Percentiles rank a stretch among this genome's conserved stretches.
Conservation (phyloP, 305 asterid species). For the Rubia occidens region DNA sequence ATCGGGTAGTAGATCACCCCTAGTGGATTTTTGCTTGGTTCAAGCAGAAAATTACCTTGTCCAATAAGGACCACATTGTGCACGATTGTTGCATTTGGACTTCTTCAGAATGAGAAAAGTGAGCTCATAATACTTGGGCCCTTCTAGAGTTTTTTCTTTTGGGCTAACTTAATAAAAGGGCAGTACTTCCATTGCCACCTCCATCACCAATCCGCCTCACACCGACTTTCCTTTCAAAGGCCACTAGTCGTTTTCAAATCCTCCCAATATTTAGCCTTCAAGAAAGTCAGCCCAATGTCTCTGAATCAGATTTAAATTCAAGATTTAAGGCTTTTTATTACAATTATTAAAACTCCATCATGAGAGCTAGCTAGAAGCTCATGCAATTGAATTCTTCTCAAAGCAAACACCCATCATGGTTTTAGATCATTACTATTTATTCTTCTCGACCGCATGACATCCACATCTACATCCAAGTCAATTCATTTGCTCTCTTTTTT, state of each 20-base stretch:
- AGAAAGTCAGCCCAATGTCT: not conserved
- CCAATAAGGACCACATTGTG: no score
- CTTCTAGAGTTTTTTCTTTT: not conserved
- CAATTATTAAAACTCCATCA: not conserved
- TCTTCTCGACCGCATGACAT: not conserved
- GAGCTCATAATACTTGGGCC: not conserved
- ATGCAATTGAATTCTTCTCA: not conserved
- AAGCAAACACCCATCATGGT: conserved; percentile 13
- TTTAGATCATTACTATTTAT: conserved; percentile 7
- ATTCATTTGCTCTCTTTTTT: no score
- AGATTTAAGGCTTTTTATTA: not conserved
- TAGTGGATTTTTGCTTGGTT: no score
- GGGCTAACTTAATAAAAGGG: not conserved
- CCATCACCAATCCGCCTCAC: no score
- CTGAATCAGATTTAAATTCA: not conserved
- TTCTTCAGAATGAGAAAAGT: no score
- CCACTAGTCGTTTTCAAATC: not conserved
- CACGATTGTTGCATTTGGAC: no score
- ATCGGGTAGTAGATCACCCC: no score
- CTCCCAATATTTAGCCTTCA: not conserved
- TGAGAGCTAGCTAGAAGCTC: not conserved
- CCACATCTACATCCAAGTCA: not conserved
- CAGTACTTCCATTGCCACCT: no score
- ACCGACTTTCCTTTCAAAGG: not conserved
- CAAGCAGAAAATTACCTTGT: no score